These are phyloP conservation scores for Pyracantha coccinea DNA, from an alignment of 331 rosid genomes.

Conservation along the genomic window DNA sequence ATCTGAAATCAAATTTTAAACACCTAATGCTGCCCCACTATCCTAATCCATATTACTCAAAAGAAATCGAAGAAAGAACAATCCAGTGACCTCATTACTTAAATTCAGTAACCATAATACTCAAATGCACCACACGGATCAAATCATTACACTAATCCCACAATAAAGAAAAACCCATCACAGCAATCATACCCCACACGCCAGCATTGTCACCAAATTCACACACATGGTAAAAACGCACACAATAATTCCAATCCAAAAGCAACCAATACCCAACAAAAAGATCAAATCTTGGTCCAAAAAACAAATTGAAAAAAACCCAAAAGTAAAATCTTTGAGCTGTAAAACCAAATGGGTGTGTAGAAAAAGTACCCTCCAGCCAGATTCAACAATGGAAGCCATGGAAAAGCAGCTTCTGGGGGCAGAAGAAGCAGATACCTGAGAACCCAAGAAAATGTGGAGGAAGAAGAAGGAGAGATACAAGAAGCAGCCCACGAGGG, in stretches of 20 bases:
- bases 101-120: not conserved
- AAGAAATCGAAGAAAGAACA: not conserved
- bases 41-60: not conserved
- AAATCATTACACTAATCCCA: conserved; percentile 1
- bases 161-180: not conserved
- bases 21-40: not conserved
- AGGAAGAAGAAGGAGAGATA: not conserved
- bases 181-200: conserved; percentile 3
- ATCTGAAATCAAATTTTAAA: not conserved
- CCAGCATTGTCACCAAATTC: not conserved
- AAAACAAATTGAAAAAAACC: not conserved
- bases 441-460: not conserved
- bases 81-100: not conserved
- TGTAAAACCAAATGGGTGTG: not conserved
- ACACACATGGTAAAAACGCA: not conserved
- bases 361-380: conserved; percentile 56
- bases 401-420: conserved; percentile 18
- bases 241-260: not conserved
- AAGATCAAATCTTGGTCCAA: conserved; percentile 24
- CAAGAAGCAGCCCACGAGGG: conserved; percentile 12
- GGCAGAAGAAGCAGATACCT: not conserved
- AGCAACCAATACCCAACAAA: conserved; percentile 9
- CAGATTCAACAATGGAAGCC: conserved; percentile 78
- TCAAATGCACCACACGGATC: conserved; percentile 1
- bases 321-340: not conserved